Percentiles rank a stretch among this genome's conserved stretches.
phyloP scores from a whole-genome alignment of 2,329 filamentous ascomycete genomes.

The Aspergillus chevalieri region DNA sequence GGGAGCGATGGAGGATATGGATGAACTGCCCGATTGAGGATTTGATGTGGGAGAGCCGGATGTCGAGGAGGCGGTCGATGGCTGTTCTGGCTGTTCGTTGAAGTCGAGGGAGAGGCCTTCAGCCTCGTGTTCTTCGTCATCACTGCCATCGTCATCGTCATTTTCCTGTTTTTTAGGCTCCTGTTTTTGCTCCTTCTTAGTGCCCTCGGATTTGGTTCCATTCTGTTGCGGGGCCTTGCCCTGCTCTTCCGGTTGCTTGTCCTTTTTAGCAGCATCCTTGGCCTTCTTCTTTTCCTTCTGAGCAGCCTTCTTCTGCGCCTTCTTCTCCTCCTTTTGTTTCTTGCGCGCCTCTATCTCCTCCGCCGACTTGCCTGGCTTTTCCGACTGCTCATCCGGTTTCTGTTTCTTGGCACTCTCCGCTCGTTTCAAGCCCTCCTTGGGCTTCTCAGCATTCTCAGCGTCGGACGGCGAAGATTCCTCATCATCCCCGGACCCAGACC shows the following conservation, averaged over 20 bases:
- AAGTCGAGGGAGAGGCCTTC: conserved; percentile 48
- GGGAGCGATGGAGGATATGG: conserved; percentile 60
- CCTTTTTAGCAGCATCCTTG: conserved; percentile 31
- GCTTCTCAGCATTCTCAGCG: conserved; percentile 41
- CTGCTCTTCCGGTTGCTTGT: conserved; percentile 20
- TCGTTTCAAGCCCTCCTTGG: conserved; percentile 58
- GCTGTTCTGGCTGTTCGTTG: conserved; percentile 31
- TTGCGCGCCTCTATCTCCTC: conserved; percentile 31
- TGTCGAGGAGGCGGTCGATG: conserved; percentile 40
- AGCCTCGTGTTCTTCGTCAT: conserved; percentile 37
- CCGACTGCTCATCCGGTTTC: conserved; percentile 39
- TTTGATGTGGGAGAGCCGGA: conserved; percentile 54
- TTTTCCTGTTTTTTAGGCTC: conserved; percentile 15
- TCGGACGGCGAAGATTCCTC: conserved; percentile 44
- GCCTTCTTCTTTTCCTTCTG: conserved; percentile 32
- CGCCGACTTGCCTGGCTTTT: conserved; percentile 19
- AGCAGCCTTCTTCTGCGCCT: conserved; percentile 35
- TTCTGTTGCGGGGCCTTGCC: conserved; percentile 12
- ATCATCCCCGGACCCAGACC: conserved; percentile 46
- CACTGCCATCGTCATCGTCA: conserved; percentile 11
- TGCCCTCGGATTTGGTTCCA: conserved; percentile 13
- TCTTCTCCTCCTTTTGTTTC: conserved; percentile 46
- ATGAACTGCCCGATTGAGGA: conserved; percentile 54
- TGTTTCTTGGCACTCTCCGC: conserved; percentile 46
- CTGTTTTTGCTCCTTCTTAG: conserved; percentile 12